These are phyloP conservation scores for Naegleria fowleri DNA, from an alignment of 208 protist genomes.

Conservation along the genomic window DNA sequence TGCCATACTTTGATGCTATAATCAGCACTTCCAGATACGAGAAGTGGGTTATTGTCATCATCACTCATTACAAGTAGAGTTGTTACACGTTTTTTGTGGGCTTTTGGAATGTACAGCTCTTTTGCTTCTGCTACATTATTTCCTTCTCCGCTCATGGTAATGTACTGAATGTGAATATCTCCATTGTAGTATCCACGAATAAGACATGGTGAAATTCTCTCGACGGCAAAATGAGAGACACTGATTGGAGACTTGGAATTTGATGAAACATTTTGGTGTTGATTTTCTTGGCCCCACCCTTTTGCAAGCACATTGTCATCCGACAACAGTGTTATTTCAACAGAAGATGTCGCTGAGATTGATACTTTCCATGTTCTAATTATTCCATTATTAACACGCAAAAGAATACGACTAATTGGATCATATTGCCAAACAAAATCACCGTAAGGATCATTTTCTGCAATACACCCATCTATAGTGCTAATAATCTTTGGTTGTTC, in stretches of 20 bases:
- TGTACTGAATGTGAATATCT: background rate
- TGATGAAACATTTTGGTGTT: background rate
- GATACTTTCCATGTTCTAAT: background rate
- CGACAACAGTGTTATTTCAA: too few relatives aligned
- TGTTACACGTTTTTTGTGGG: slow-evolving; percentile 11
- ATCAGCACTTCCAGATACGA: slow-evolving; percentile 5
- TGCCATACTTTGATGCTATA: background rate
- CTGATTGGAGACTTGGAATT: background rate
- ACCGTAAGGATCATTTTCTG: background rate
- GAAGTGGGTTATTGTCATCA: background rate
- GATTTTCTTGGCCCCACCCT: background rate
- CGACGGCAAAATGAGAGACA: background rate
- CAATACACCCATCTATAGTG: background rate
- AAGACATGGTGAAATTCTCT: background rate
- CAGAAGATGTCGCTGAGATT: background rate
- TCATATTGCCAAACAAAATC: slow-evolving; percentile 1
- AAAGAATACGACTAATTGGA: background rate
- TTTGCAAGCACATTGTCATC: background rate
- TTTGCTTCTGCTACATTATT: background rate
- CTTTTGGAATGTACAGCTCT: background rate
- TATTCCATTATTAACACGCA: background rate
- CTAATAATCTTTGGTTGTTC: background rate
- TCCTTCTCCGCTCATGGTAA: background rate
- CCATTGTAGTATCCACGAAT: background rate
- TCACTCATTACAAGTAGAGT: background rate